These are phyloP conservation scores for Elongisporangium anandrum DNA, from an alignment of 352 stramenopile species.

Conservation along the genomic window DNA sequence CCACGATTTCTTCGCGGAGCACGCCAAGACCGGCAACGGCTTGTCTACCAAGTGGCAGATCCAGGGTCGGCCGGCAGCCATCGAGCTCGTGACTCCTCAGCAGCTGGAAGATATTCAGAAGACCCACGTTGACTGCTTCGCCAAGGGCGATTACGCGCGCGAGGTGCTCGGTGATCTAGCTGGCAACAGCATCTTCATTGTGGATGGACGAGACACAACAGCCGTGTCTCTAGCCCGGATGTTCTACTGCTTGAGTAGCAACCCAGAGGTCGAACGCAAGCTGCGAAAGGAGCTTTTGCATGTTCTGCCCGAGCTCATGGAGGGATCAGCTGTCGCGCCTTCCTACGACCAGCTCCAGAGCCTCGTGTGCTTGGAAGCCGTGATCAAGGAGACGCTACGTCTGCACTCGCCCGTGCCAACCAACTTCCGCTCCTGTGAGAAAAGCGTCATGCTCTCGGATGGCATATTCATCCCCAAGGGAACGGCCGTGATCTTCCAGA, in stretches of 20 bases:
- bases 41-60: slow-evolving; percentile 26
- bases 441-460: slow-evolving; percentile 27
- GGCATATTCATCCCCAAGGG: slow-evolving; percentile 20
- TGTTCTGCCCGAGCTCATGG: slow-evolving; percentile 29
- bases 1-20: slow-evolving; percentile 53
- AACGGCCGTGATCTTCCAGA: slow-evolving; percentile 18
- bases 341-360: slow-evolving; percentile 26
- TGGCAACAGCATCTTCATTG: slow-evolving; percentile 50
- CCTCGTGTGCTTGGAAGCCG: slow-evolving; percentile 61
- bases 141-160: slow-evolving; percentile 39
- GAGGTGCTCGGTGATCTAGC: slow-evolving; percentile 36
- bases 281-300: slow-evolving; percentile 39
- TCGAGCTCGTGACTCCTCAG: slow-evolving; percentile 23
- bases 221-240: slow-evolving; percentile 59
- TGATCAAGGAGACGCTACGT: slow-evolving; percentile 60
- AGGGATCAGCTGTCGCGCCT: too few species aligned
- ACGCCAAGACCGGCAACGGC: slow-evolving; percentile 21
- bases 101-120: slow-evolving; percentile 40
- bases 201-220: slow-evolving; percentile 62
- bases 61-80: slow-evolving; percentile 15
- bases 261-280: slow-evolving; percentile 38
- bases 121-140: slow-evolving; percentile 53
- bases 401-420: slow-evolving; percentile 55
- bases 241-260: slow-evolving; percentile 46
- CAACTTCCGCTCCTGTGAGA: slow-evolving; percentile 14